Evolutionary conservation across 163 green algal species (phyloP), one percentile per base, ranked within the genome.

Genomic region (Coccomyxa subellipsoidea): DNA sequence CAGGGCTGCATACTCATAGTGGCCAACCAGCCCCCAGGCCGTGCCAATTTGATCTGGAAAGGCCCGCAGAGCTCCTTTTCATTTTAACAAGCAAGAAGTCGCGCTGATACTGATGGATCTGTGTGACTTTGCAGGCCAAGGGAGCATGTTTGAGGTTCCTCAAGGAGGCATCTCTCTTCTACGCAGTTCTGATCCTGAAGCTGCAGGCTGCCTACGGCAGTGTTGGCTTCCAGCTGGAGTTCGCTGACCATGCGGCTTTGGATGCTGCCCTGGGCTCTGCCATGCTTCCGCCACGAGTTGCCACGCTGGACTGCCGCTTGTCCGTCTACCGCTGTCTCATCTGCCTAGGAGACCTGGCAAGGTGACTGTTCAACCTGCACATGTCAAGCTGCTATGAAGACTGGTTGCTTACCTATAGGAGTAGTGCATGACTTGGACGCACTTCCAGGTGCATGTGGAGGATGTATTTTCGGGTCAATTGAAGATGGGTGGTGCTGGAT

Each of bases 261-360:
- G 34, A 15, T 0, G 37, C 38, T 34, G 53, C 69, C 36, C 38
- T 83, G 54, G 18, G 31, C 29, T 38, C 32, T 7, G 34, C 39
- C 37, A 9, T 4, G 32, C 27, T 84, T 31, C 83, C 73, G 23
- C 59, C 69, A 25, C 37, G 75, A 3, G 21, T 59, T 59, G 47
- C 47, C 47, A 76, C 79, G 0, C 32, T 66, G 3, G 90, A 92
- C 76, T 85, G 73, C n/a, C 53, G 81, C 4, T 10, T 81, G 5
- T 91, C 89, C 7, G 86, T 95, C 18, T 88, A 91, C 73, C 89
- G 91, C 81, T 95, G 92, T 85, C 88, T 95, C 32, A 90, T 95
- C 38, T 96, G 91, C 86, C 80, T 96, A 18, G 92, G 92, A 0
- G 92, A 96, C 78, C 81, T 96, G 39, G 83, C 84, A 69, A 89